Percentiles rank a stretch among this genome's conserved stretches.
phyloP scores from a whole-genome alignment of 31 red algal species.

The Porphyra umbilicalis region DNA sequence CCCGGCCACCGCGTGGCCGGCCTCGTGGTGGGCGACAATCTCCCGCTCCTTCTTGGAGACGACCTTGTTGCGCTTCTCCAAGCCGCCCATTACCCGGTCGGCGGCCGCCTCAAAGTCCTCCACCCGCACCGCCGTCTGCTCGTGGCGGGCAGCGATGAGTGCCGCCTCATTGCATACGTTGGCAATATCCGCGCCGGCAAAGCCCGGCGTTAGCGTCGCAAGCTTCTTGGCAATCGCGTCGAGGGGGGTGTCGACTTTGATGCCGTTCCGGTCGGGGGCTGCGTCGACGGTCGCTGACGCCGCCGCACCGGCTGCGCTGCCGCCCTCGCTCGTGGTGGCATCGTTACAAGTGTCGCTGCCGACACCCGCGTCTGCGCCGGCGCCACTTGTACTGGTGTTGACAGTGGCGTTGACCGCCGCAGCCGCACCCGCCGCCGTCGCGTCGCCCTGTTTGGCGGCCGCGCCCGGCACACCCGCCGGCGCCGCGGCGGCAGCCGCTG shows the following conservation, averaged over 20 bases:
- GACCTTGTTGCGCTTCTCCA: conserved; percentile 97
- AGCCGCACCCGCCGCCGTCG: neutral
- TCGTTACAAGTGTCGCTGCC: too few relatives aligned
- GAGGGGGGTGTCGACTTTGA: neutral
- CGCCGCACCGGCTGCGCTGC: neutral
- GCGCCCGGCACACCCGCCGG: neutral
- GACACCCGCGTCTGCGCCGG: neutral
- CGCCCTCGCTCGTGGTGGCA: neutral
- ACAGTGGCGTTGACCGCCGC: neutral
- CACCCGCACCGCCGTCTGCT: conserved; percentile 73
- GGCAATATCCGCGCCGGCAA: conserved; percentile 99
- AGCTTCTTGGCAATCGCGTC: conserved; percentile 71
- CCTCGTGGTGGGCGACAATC: conserved; percentile 98
- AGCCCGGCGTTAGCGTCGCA: conserved; percentile 90
- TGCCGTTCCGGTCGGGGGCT: neutral
- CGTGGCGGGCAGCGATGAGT: conserved; percentile 77
- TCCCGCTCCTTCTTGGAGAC: conserved; percentile 83
- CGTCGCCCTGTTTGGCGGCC: neutral
- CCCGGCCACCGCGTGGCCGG: conserved; percentile 93
- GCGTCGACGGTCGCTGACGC: neutral
- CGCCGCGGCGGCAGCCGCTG: neutral
- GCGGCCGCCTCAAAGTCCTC: conserved; percentile 90
- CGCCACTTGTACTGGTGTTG: neutral
- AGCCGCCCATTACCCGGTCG: conserved; percentile 95
- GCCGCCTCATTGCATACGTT: conserved; percentile 99